Base-by-base conservation (phyloP, 192 early-diverging fungal genomes). In the Pilobolus umbonatus region DNA sequence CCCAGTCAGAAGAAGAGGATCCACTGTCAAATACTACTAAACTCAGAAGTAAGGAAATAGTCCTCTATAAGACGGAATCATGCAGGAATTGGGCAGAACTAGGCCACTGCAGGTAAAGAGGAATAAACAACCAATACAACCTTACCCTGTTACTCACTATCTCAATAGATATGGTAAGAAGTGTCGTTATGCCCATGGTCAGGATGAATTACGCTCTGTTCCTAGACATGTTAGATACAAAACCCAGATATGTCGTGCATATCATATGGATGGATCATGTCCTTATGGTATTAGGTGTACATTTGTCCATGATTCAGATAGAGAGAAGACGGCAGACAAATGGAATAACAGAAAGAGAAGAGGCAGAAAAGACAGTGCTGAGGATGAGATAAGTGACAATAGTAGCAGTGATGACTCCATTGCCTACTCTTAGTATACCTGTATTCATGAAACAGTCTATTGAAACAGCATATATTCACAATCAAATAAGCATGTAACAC, bases 151-250 rank as follows among this genome's bases (percentile, higher is more conserved):
- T 30, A 55, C 28, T 8, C 9, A 47, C 15, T 43, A 57, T 22
- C 9, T 40, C 39, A 47, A 46, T 76, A 88, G 92, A 62, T 98
- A 96, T 66, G 94, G 92, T 12, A 75, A 79, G 21, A 87, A 92
- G 71, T 98, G 96, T 77, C 88, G 93, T 70, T 98, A 94, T 85
- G 96, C 96, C 3, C 96, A 98, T 55, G 87, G 87, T 10, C 46
- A 65, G 26, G 56, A 49, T 52, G 96, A 98, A 70, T 81, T 96
- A 36, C 82, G 94, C 14, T 63, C 75, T 49, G 87, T 95, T 5
- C 77, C 83, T 46, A 80, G 93, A 46, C 94, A 98, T 60, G 90
- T 88, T 46, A 89, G 90, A 57, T 98, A 98, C 76, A 95, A 96
- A 74, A 96, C 93, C 3, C 89, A 94, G 58, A 79, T 95, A 46